Evolutionary conservation across 768 basidiomycete genomes (phyloP).

Genomic region (Mycena olivaceomarginata): DNA sequence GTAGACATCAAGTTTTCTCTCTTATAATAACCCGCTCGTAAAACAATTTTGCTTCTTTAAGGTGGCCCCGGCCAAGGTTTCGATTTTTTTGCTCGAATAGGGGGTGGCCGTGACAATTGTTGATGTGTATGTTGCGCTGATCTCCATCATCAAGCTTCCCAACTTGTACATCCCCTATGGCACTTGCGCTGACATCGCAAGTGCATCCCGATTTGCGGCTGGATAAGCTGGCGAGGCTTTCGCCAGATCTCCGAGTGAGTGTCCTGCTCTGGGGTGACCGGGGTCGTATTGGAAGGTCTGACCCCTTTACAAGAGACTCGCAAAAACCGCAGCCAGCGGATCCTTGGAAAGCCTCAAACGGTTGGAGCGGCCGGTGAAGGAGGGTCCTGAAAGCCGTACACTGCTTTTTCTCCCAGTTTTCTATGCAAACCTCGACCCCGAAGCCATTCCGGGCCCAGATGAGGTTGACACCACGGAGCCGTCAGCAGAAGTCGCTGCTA

Average conservation of each 20-base stretch:
- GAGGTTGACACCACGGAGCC: conserved; percentile 21
- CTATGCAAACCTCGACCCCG: conserved; percentile 17
- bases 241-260: conserved; percentile 19
- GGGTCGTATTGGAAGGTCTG: neutral
- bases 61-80: too few relatives aligned
- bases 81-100: neutral
- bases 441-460: neutral
- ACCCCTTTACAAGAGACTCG: neutral
- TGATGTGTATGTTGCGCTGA: neutral
- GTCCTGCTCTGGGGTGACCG: too few relatives aligned
- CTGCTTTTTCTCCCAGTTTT: conserved; percentile 18
- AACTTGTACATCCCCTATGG: neutral
- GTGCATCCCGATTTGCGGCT: conserved; percentile 18
- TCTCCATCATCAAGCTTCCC: neutral
- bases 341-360: conserved; percentile 15
- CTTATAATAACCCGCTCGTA: too few relatives aligned
- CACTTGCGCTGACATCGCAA: neutral
- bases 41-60: too few relatives aligned
- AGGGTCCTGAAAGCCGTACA: neutral
- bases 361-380: conserved; percentile 1
- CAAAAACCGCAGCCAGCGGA: conserved; percentile 19
- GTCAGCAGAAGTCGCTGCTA: neutral
- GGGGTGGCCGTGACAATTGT: conserved; percentile 4
- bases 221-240: conserved; percentile 13
- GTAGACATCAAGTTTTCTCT: too few relatives aligned